Conservation (phyloP, 2,329 filamentous ascomycete species). For the Setomelanomma holmii region DNA sequence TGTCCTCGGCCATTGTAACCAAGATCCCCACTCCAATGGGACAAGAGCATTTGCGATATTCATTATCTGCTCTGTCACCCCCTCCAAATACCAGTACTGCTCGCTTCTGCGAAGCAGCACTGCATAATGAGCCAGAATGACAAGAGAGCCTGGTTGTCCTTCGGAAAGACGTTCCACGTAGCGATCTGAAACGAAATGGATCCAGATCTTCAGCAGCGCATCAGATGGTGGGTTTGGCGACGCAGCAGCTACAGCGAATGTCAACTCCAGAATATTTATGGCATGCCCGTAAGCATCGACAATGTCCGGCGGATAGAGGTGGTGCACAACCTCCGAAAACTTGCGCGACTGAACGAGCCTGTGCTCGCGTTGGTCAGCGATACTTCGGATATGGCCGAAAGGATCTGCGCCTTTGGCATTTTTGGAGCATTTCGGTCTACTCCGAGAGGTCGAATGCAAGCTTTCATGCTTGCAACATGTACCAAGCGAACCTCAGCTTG, state of each 20-base stretch:
- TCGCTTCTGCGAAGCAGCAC: slow-evolving; percentile 34
- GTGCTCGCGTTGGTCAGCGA: too few relatives aligned
- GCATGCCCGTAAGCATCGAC: slow-evolving; percentile 34
- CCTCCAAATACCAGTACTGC: slow-evolving; percentile 36
- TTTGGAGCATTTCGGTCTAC: not conserved
- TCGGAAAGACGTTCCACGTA: slow-evolving; percentile 38
- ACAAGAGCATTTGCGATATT: slow-evolving; percentile 32
- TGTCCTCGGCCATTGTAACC: slow-evolving; percentile 39
- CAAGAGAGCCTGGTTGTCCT: slow-evolving; percentile 40
- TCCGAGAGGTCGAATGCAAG: not conserved
- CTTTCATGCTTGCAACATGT: too few relatives aligned
- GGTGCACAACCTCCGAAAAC: slow-evolving; percentile 30
- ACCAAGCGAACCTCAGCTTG: too few relatives aligned
- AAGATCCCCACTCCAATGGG: slow-evolving; percentile 33
- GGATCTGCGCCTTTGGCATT: too few relatives aligned
- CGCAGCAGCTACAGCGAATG: slow-evolving; percentile 23
- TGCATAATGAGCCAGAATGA: slow-evolving; percentile 48
- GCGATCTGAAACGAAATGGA: slow-evolving; percentile 29
- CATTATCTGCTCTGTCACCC: slow-evolving; percentile 33
- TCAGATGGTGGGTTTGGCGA: slow-evolving; percentile 26
- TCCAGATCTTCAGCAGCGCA: slow-evolving; percentile 37
- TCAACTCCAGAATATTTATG: slow-evolving; percentile 27
- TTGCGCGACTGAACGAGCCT: slow-evolving; percentile 28
- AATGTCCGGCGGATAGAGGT: slow-evolving; percentile 38
- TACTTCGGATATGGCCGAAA: too few relatives aligned